Evolutionary conservation across 768 basidiomycete species (phyloP).

Genomic region (Paxillus ammoniavirescens): DNA sequence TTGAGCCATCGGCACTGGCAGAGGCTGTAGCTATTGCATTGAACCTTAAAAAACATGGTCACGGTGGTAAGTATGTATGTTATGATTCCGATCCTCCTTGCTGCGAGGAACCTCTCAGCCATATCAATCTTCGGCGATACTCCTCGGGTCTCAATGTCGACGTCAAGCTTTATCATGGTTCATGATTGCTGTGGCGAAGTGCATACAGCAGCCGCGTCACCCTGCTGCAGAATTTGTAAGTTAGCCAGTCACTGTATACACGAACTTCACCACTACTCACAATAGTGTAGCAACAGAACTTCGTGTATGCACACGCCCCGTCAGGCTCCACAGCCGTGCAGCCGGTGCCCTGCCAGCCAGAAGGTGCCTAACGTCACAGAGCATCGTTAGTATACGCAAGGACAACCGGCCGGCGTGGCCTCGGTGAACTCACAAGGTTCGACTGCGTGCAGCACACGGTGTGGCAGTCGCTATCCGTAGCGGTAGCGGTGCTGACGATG

Average conservation of each 20-base stretch:
- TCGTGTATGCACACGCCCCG: not conserved
- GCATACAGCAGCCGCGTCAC: not conserved
- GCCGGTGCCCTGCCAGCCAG: not conserved
- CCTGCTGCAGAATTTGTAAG: not conserved
- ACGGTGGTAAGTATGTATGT: no score
- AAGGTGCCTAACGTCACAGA: not conserved
- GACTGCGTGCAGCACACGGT: not conserved
- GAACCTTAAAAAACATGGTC: no score
- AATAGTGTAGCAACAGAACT: slow-evolving; percentile 4
- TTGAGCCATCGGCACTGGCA: no score
- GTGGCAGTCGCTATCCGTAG: not conserved
- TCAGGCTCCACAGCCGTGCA: not conserved
- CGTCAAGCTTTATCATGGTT: no score
- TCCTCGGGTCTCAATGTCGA: no score
- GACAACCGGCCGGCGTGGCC: not conserved
- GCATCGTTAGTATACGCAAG: not conserved
- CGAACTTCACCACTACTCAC: slow-evolving; percentile 1
- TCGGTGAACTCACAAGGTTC: not conserved
- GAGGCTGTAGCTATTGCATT: no score
- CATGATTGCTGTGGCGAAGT: not conserved
- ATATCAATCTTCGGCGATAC: no score
- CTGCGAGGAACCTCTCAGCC: no score
- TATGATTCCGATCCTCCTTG: no score
- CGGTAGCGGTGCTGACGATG: not conserved
- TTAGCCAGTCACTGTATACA: not conserved